A percentile compares a stretch with the other conserved stretches of the same genome.
Conservation (phyloP, 78 protist species). For the Tieghemostelium lacteum region DNA sequence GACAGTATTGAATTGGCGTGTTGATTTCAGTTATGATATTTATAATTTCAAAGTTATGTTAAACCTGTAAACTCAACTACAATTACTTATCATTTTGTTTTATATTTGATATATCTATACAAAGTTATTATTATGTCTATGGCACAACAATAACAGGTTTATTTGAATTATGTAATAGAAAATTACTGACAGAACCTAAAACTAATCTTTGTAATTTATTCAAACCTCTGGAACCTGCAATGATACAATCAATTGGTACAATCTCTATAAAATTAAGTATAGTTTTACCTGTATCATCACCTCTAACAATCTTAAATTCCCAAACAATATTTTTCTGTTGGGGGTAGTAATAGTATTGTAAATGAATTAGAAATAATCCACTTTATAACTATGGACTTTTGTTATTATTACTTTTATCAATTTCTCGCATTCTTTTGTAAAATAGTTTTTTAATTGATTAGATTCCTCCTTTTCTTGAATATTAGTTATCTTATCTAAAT, state of each 20-base stretch:
- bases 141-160: conserved; percentile 25
- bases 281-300: conserved; percentile 6
- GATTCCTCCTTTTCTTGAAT: background rate
- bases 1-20: no score
- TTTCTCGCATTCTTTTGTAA: background rate
- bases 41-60: no score
- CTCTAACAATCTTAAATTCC: background rate
- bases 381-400: background rate
- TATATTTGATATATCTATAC: no score
- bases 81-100: no score
- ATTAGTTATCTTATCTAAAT: conserved; percentile 12
- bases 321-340: background rate
- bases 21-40: no score
- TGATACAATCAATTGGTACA: background rate
- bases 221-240: conserved; percentile 11
- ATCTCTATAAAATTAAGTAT: background rate
- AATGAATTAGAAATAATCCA: background rate
- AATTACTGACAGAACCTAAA: conserved; percentile 1
- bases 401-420: background rate
- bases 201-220: background rate
- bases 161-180: background rate
- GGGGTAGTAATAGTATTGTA: background rate
- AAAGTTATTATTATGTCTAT: background rate
- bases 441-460: background rate
- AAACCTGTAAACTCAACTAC: no score